These are phyloP conservation scores for Ascochyta fabae DNA, from an alignment of 2,329 filamentous ascomycete genomes.

Conservation along the genomic window DNA sequence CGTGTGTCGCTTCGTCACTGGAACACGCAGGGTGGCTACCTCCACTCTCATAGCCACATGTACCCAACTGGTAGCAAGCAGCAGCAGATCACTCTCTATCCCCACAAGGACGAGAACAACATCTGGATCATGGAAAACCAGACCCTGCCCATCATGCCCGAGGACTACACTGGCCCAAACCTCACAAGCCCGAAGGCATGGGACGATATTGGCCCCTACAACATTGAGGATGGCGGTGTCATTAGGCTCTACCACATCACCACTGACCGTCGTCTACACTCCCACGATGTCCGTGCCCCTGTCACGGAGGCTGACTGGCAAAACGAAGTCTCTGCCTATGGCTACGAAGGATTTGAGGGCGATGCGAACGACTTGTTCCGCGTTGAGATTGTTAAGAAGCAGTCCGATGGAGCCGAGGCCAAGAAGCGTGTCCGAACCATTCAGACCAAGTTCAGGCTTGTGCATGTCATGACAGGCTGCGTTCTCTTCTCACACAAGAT, in stretches of 20 bases:
- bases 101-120: constrained; percentile 99
- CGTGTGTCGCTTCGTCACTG: constrained; percentile 86
- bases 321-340: constrained; percentile 95
- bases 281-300: constrained; percentile 80
- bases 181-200: constrained; percentile 84
- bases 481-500: constrained; percentile 98
- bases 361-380: constrained; percentile 97
- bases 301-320: constrained; percentile 71
- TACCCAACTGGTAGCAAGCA: constrained; percentile 97
- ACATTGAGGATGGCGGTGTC: constrained; percentile 79
- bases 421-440: constrained; percentile 91
- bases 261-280: constrained; percentile 90
- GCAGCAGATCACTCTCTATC: constrained; percentile 97
- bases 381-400: constrained; percentile 89
- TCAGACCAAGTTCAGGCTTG: constrained; percentile 92
- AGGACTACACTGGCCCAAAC: constrained; percentile 74
- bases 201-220: constrained; percentile 73
- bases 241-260: constrained; percentile 83
- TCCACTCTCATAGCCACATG: constrained; percentile 97
- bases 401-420: constrained; percentile 78
- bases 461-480: constrained; percentile 97
- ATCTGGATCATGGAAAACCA: constrained; percentile 93
- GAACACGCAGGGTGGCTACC: constrained; percentile 96
- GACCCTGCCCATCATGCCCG: constrained; percentile 72
- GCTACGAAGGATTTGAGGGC: constrained; percentile 94